Percentiles rank a stretch among this genome's conserved stretches.
Evolutionary conservation across 768 basidiomycete genomes (phyloP).

Genomic region (Boletus reticulatus): DNA sequence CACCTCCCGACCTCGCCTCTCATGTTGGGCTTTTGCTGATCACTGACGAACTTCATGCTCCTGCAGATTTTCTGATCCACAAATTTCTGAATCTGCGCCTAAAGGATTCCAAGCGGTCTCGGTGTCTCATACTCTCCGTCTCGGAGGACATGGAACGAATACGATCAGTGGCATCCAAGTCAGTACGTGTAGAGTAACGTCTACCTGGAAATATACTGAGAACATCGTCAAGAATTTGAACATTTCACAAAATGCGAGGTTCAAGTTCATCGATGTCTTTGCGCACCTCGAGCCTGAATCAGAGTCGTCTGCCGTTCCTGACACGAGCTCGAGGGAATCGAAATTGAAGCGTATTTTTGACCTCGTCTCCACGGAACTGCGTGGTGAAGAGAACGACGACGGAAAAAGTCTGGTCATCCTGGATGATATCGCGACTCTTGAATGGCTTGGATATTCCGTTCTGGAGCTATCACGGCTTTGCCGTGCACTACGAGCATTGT

Average conservation of each 20-base stretch:
- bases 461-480: conserved; percentile 54
- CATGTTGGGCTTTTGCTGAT: conserved; percentile 56
- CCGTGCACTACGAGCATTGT: conserved; percentile 57
- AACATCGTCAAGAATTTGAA: conserved; percentile 31
- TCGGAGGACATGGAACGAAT: conserved; percentile 57
- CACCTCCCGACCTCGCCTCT: conserved; percentile 50
- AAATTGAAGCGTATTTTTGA: conserved; percentile 37
- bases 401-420: conserved; percentile 50
- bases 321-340: conserved; percentile 7
- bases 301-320: conserved; percentile 5
- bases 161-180: conserved; percentile 61
- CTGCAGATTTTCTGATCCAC: conserved; percentile 73
- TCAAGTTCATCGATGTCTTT: conserved; percentile 56
- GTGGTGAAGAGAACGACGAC: conserved; percentile 1
- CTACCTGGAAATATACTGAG: conserved; percentile 5
- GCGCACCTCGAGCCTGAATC: conserved; percentile 31
- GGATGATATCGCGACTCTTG: conserved; percentile 66
- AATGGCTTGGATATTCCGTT: conserved; percentile 65
- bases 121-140: conserved; percentile 54
- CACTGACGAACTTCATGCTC: conserved; percentile 67
- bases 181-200: conserved; percentile 42
- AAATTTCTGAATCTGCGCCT: conserved; percentile 48
- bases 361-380: conserved; percentile 31
- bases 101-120: conserved; percentile 39
- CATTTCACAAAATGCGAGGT: conserved; percentile 34